phyloP scores from a whole-genome alignment of 169 alveolate species.

The Cryptosporidium viatorum region DNA sequence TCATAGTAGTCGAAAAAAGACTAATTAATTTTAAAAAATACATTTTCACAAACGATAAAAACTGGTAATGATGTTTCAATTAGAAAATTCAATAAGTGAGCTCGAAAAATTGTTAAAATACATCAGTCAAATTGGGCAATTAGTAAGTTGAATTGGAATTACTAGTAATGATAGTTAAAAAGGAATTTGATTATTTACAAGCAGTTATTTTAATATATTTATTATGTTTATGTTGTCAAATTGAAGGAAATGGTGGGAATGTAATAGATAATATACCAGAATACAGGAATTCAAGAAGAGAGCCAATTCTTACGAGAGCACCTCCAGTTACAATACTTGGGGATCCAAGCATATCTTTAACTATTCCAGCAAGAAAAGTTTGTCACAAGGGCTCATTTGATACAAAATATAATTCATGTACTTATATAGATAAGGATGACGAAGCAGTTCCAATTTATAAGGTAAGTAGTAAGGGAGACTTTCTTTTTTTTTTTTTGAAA shows the following conservation, averaged over 20 bases:
- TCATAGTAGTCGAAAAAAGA: not conserved
- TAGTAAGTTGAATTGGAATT: not conserved
- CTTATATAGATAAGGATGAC: conserved; percentile 62
- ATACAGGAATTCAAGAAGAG: conserved; percentile 4
- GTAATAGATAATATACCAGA: not conserved
- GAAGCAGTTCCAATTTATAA: conserved; percentile 70
- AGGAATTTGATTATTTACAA: not conserved
- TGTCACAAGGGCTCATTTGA: conserved; percentile 70
- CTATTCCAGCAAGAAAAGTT: conserved; percentile 69
- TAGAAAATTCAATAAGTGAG: not conserved
- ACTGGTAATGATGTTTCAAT: not conserved
- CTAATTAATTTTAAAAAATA: not conserved
- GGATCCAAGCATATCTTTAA: conserved; percentile 40
- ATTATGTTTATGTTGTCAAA: not conserved
- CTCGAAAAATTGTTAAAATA: not conserved
- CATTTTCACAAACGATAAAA: not conserved
- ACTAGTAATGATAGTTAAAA: not conserved
- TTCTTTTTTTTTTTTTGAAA: not conserved
- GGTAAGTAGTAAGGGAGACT: conserved; percentile 18
- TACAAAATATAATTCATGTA: conserved; percentile 44
- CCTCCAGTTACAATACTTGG: conserved; percentile 69
- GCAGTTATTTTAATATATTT: not conserved
- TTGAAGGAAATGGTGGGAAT: not conserved
- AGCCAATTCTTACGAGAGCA: conserved; percentile 13
- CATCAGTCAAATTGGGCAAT: not conserved